A percentile compares a stretch with the other conserved stretches of the same genome.
phyloP scores from a whole-genome alignment of 2,329 filamentous ascomycete species.

The Fusarium sp. region DNA sequence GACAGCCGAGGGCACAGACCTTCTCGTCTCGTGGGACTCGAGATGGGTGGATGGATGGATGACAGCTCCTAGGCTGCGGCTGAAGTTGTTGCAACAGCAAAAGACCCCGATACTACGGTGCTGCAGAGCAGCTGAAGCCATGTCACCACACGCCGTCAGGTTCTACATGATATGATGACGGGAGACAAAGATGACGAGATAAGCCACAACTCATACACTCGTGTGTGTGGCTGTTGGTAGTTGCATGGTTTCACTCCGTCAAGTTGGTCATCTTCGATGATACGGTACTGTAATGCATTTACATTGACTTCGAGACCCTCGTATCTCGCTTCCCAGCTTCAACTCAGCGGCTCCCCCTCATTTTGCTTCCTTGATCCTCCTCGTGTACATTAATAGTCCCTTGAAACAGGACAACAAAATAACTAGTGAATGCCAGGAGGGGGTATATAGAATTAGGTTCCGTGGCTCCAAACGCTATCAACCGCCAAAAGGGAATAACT shows the following conservation, averaged over 20 bases:
- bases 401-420: slow-evolving; percentile 34
- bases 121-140: slow-evolving; percentile 5
- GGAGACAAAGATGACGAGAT: not conserved
- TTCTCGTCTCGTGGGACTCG: not conserved
- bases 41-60: not conserved
- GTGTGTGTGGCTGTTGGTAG: not conserved
- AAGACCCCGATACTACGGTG: slow-evolving; percentile 12
- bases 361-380: slow-evolving; percentile 22
- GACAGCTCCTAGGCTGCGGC: slow-evolving; percentile 18
- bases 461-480: slow-evolving; percentile 42
- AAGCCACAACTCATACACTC: slow-evolving; percentile 13
- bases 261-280: slow-evolving; percentile 4
- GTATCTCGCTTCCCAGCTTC: slow-evolving; percentile 16
- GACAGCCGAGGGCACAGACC: slow-evolving; percentile 8
- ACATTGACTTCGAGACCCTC: slow-evolving; percentile 35
- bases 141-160: slow-evolving; percentile 8
- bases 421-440: slow-evolving; percentile 39
- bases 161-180: slow-evolving; percentile 20
- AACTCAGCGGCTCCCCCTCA: slow-evolving; percentile 2
- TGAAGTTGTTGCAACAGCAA: slow-evolving; percentile 17
- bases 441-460: slow-evolving; percentile 47
- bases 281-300: slow-evolving; percentile 4
- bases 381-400: slow-evolving; percentile 30
- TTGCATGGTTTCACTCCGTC: slow-evolving; percentile 14
- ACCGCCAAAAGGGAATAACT: slow-evolving; percentile 37